Percentiles rank a stretch among this genome's conserved stretches.
Evolutionary conservation across 106 monocot species (phyloP).

Genomic region (Alisma plantagoaquatica): DNA sequence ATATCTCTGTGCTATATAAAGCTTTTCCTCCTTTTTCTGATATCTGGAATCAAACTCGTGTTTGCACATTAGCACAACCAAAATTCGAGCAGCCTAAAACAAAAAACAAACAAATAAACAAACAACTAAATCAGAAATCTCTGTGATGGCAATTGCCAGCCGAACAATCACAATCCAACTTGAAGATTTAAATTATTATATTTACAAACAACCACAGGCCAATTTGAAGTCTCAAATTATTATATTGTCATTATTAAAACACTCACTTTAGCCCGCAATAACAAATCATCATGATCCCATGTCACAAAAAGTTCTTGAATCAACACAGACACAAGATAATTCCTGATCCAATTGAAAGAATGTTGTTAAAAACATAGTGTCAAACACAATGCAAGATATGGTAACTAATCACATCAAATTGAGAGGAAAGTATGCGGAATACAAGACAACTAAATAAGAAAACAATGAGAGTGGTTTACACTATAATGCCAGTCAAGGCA

Average conservation of each 20-base stretch:
- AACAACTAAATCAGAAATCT: too few relatives aligned
- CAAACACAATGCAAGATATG: background rate
- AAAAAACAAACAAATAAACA: background rate
- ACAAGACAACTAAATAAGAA: background rate
- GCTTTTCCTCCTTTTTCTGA: conserved; percentile 90
- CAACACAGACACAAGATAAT: conserved; percentile 92
- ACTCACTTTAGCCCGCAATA: conserved; percentile 79
- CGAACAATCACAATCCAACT: too few relatives aligned
- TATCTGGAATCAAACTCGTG: conserved; percentile 97
- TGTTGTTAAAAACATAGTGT: background rate
- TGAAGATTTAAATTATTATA: too few relatives aligned
- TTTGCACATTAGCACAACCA: conserved; percentile 96
- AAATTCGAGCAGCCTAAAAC: conserved; percentile 87
- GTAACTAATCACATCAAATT: too few relatives aligned
- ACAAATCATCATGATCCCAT: conserved; percentile 96
- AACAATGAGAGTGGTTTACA: too few relatives aligned
- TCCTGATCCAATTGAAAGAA: conserved; percentile 36
- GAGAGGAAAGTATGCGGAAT: background rate
- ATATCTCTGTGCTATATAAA: conserved; percentile 95
- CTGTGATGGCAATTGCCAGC: too few relatives aligned
- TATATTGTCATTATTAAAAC: background rate
- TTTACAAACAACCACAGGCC: too few relatives aligned
- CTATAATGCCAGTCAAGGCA: too few relatives aligned
- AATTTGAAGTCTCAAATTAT: too few relatives aligned
- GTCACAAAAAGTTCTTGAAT: conserved; percentile 98